Conservation (phyloP, 1,284 basidiomycete genomes). For the Blastosporella zonata region DNA sequence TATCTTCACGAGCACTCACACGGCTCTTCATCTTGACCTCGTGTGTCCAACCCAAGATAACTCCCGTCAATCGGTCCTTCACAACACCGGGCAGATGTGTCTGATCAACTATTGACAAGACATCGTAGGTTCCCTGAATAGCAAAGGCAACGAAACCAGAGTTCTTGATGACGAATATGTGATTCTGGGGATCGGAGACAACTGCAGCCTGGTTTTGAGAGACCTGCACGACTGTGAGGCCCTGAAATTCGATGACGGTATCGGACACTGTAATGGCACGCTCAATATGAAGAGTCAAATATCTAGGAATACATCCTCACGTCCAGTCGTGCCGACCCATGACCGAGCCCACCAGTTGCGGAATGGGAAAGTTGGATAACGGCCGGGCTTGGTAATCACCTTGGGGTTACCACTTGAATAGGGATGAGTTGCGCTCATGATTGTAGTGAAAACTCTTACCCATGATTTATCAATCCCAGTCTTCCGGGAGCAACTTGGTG, state of each 20-base stretch:
- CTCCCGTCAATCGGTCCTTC: constrained; percentile 59
- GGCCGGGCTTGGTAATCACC: constrained; percentile 64
- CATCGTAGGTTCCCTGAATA: constrained; percentile 69
- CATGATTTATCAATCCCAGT: constrained; percentile 72
- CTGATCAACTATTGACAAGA: constrained; percentile 76
- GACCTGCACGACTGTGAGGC: constrained; percentile 75
- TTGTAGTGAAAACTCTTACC: constrained; percentile 21
- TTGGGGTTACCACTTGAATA: constrained; percentile 62
- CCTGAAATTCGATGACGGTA: constrained; percentile 73
- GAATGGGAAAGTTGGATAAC: constrained; percentile 71
- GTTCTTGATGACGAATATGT: constrained; percentile 77
- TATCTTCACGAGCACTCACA: constrained; percentile 39
- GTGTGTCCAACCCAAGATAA: constrained; percentile 61
- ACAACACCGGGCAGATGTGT: constrained; percentile 65
- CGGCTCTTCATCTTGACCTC: constrained; percentile 72
- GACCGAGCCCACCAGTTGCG: constrained; percentile 79
- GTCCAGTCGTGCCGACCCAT: constrained; percentile 63
- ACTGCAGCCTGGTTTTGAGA: constrained; percentile 79
- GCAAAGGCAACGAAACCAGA: constrained; percentile 75
- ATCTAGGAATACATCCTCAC: constrained; percentile 36
- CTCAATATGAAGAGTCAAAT: constrained; percentile 1
- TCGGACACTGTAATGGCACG: constrained; percentile 60
- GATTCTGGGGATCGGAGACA: constrained; percentile 76
- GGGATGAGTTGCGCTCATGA: background rate
- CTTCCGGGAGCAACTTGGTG: constrained; percentile 63